phyloP scores from a whole-genome alignment of 768 basidiomycete species.

The Hypholoma sublateritium region DNA sequence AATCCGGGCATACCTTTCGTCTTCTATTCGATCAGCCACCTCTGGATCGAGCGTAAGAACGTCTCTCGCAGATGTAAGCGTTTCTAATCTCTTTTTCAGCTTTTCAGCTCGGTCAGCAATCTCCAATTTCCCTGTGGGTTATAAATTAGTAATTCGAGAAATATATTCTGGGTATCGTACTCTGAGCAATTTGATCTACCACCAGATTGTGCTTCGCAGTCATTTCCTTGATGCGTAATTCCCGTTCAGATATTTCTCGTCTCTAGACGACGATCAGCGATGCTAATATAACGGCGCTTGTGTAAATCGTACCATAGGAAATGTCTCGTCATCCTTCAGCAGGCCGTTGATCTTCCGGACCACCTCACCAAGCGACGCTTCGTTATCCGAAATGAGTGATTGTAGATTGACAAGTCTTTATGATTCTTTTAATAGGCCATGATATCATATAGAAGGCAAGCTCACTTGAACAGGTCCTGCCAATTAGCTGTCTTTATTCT shows the following conservation, averaged over 20 bases:
- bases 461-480: slow-evolving; percentile 75
- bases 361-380: slow-evolving; percentile 47
- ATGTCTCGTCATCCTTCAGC: slow-evolving; percentile 40
- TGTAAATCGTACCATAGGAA: slow-evolving; percentile 41
- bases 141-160: not conserved
- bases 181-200: slow-evolving; percentile 40
- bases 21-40: slow-evolving; percentile 9
- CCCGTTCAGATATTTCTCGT: slow-evolving; percentile 68
- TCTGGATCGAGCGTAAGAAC: slow-evolving; percentile 11
- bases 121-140: slow-evolving; percentile 26
- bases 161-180: slow-evolving; percentile 35
- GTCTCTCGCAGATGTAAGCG: slow-evolving; percentile 15
- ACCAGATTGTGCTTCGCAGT: slow-evolving; percentile 41
- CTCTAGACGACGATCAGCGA: slow-evolving; percentile 39
- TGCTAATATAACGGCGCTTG: not conserved
- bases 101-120: slow-evolving; percentile 26
- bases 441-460: slow-evolving; percentile 11
- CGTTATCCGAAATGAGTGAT: slow-evolving; percentile 49
- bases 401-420: slow-evolving; percentile 54
- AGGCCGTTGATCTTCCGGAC: slow-evolving; percentile 46
- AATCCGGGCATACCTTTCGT: slow-evolving; percentile 20
- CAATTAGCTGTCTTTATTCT: slow-evolving; percentile 51
- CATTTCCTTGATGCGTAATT: slow-evolving; percentile 54
- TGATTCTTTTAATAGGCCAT: not conserved
- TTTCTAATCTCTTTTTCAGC: slow-evolving; percentile 15